phyloP scores from a whole-genome alignment of 2,329 filamentous ascomycete species.

The Lasiodiplodia sp. region DNA sequence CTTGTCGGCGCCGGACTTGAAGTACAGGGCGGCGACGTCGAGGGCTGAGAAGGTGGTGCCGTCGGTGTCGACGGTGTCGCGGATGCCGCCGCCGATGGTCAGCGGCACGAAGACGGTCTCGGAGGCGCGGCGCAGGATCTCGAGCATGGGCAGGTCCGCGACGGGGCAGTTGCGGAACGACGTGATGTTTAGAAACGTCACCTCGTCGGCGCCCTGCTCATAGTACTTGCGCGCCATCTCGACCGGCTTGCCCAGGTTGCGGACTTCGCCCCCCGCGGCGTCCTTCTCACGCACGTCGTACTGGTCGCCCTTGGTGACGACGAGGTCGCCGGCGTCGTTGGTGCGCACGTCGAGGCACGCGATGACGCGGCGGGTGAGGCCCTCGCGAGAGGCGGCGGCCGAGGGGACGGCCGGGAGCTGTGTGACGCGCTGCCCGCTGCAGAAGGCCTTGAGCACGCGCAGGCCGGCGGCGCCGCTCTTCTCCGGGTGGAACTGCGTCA shows the following conservation, averaged over 20 bases:
- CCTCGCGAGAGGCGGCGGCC: slow-evolving; percentile 58
- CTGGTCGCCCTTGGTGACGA: slow-evolving; percentile 98
- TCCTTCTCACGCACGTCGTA: slow-evolving; percentile 96
- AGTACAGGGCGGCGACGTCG: slow-evolving; percentile 95
- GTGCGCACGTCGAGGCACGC: slow-evolving; percentile 94
- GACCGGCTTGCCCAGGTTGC: slow-evolving; percentile 92
- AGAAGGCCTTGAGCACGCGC: slow-evolving; percentile 82
- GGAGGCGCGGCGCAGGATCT: slow-evolving; percentile 85
- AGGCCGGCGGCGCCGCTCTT: slow-evolving; percentile 93
- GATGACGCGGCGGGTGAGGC: slow-evolving; percentile 90
- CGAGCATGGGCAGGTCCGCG: slow-evolving; percentile 93
- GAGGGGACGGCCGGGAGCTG: slow-evolving; percentile 55
- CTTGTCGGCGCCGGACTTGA: slow-evolving; percentile 96
- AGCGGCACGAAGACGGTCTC: slow-evolving; percentile 94
- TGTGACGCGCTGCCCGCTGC: slow-evolving; percentile 72
- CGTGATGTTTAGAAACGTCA: slow-evolving; percentile 98
- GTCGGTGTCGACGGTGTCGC: slow-evolving; percentile 89
- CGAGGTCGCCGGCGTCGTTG: slow-evolving; percentile 92
- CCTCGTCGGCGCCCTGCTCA: slow-evolving; percentile 93
- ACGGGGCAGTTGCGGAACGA: slow-evolving; percentile 95
- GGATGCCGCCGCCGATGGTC: slow-evolving; percentile 94
- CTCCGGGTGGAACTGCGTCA: slow-evolving; percentile 96
- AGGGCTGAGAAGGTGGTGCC: slow-evolving; percentile 86
- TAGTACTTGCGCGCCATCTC: slow-evolving; percentile 95
- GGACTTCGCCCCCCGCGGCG: slow-evolving; percentile 67